A percentile compares a stretch with the other conserved stretches of the same genome.
Conservation (phyloP, 2,329 filamentous ascomycete species). For the Fusarium piperis region DNA sequence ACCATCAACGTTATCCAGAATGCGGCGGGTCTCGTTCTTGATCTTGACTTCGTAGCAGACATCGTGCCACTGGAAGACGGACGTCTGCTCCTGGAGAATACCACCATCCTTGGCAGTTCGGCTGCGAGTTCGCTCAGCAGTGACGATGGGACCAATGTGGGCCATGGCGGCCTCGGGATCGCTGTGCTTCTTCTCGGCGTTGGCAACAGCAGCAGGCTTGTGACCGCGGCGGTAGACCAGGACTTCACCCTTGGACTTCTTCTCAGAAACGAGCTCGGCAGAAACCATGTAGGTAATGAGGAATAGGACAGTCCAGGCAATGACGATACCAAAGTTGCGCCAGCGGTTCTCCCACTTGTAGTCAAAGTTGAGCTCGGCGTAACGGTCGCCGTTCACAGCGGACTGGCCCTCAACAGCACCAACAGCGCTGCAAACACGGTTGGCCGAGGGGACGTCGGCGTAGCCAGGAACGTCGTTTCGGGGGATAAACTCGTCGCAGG, state of each 20-base stretch:
- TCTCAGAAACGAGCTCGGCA: conserved; percentile 71
- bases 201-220: conserved; percentile 65
- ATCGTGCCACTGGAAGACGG: conserved; percentile 86
- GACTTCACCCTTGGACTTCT: conserved; percentile 80
- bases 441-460: conserved; percentile 19
- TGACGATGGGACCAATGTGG: conserved; percentile 59
- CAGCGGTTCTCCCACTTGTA: conserved; percentile 71
- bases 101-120: conserved; percentile 53
- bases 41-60: conserved; percentile 83
- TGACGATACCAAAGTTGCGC: conserved; percentile 76
- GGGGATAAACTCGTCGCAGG: conserved; percentile 59
- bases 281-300: conserved; percentile 69
- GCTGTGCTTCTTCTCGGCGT: conserved; percentile 69
- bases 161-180: conserved; percentile 65
- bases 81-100: conserved; percentile 67
- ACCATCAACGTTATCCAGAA: conserved; percentile 87
- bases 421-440: conserved; percentile 57
- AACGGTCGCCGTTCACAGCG: conserved; percentile 58
- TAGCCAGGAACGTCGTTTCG: conserved; percentile 41
- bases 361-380: conserved; percentile 54
- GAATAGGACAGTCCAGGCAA: conserved; percentile 72
- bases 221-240: conserved; percentile 79
- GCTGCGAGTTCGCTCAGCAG: conserved; percentile 52
- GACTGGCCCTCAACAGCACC: conserved; percentile 57
- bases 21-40: conserved; percentile 77